phyloP scores from a whole-genome alignment of 2,329 filamentous ascomycete species.

The Fusarium anguioides region DNA sequence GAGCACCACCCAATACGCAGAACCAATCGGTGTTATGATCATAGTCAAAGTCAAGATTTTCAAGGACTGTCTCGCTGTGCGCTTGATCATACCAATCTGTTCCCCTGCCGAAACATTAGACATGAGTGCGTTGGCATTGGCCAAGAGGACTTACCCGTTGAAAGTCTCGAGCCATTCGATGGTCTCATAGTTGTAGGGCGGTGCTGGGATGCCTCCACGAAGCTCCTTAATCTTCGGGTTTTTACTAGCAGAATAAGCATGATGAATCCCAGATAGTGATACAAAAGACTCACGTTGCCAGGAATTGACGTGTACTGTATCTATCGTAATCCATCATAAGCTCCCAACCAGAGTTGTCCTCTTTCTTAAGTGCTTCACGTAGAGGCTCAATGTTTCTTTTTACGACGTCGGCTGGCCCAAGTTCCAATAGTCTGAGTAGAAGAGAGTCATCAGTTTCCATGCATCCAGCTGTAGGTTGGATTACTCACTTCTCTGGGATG shows the following conservation, averaged over 20 bases:
- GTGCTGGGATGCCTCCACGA: background rate
- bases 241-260: background rate
- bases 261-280: rapidly evolving
- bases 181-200: conserved; percentile 5
- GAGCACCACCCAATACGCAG: conserved; percentile 9
- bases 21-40: background rate
- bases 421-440: background rate
- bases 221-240: background rate
- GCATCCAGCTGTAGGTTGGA: too few species aligned
- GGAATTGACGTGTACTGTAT: conserved; percentile 14
- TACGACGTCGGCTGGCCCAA: background rate
- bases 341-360: conserved; percentile 4
- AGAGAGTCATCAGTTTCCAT: background rate
- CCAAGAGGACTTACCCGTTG: background rate
- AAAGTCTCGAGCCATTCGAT: conserved; percentile 18
- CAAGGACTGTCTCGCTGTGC: conserved; percentile 11
- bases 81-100: conserved; percentile 22
- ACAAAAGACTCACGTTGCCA: background rate
- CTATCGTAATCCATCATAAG: conserved; percentile 9
- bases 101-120: background rate
- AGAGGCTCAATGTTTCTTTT: background rate
- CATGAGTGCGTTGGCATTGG: rapidly evolving
- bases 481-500: background rate
- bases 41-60: conserved; percentile 9
- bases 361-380: background rate